Percentiles rank a stretch among this genome's conserved stretches.
phyloP scores from a whole-genome alignment of 2,329 filamentous ascomycete species.

The Aspergillus sp. region DNA sequence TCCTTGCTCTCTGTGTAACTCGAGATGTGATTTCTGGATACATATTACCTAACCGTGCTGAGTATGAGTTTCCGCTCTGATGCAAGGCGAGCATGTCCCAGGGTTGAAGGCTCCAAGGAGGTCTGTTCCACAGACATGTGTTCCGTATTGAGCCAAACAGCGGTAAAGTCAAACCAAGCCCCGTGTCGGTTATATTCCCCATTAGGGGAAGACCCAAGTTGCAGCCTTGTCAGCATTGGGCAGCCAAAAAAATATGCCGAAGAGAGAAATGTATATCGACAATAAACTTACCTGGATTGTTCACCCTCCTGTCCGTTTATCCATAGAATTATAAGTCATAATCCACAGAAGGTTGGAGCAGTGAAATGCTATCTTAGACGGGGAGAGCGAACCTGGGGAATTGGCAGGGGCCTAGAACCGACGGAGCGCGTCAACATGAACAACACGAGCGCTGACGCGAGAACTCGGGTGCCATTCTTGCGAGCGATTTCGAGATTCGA shows the following conservation, averaged over 20 bases:
- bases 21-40: neutral
- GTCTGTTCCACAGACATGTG: neutral
- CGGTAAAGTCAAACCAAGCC: conserved; percentile 11
- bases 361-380: neutral
- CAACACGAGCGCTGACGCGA: neutral
- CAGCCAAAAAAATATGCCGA: conserved; percentile 3
- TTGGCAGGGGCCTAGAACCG: neutral
- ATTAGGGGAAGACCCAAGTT: conserved; percentile 13
- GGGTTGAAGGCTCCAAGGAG: neutral
- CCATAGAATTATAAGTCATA: neutral
- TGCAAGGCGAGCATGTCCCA: conserved; percentile 3
- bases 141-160: conserved; percentile 4
- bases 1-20: conserved; percentile 5
- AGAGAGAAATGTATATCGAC: neutral
- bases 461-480: neutral
- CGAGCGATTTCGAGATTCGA: neutral
- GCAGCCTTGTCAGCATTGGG: neutral
- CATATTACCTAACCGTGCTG: neutral
- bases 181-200: conserved; percentile 23
- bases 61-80: conserved; percentile 1
- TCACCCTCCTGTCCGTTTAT: neutral
- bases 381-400: neutral
- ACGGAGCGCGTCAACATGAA: neutral
- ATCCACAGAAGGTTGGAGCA: neutral
- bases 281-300: neutral